These are phyloP conservation scores for Auriscalpium microsporum DNA, from an alignment of 768 basidiomycete genomes.

Conservation along the genomic window DNA sequence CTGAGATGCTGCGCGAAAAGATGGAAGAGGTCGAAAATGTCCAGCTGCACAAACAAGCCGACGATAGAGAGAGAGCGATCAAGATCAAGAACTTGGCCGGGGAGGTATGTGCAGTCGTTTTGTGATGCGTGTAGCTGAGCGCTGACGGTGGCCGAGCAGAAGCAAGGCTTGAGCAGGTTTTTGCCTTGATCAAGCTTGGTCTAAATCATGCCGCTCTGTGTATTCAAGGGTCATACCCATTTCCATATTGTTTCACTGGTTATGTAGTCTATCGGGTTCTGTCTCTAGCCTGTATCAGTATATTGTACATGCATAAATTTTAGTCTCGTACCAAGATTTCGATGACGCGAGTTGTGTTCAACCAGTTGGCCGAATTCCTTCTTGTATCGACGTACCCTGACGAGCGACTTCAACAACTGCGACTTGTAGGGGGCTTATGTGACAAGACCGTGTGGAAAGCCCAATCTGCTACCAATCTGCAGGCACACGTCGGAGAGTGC, in stretches of 20 bases:
- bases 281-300: too few relatives aligned
- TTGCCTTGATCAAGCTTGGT: background rate
- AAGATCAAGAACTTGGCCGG: constrained; percentile 8
- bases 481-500: background rate
- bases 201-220: background rate
- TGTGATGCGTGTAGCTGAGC: background rate
- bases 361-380: constrained; percentile 41
- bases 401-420: constrained; percentile 41
- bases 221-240: background rate
- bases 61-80: constrained; percentile 33
- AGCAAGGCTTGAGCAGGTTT: background rate
- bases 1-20: constrained; percentile 59
- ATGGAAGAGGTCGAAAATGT: constrained; percentile 65
- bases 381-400: constrained; percentile 32
- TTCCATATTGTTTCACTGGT: too few relatives aligned
- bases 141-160: background rate
- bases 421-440: constrained; percentile 39
- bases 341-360: too few relatives aligned
- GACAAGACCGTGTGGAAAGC: constrained; percentile 69
- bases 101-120: background rate
- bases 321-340: background rate
- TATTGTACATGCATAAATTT: background rate
- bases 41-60: constrained; percentile 54
- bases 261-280: too few relatives aligned
- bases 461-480: constrained; percentile 74